A percentile compares a stretch with the other conserved stretches of the same genome.
phyloP scores from a whole-genome alignment of 2,329 filamentous ascomycete genomes.

The Pyrenophora teres region DNA sequence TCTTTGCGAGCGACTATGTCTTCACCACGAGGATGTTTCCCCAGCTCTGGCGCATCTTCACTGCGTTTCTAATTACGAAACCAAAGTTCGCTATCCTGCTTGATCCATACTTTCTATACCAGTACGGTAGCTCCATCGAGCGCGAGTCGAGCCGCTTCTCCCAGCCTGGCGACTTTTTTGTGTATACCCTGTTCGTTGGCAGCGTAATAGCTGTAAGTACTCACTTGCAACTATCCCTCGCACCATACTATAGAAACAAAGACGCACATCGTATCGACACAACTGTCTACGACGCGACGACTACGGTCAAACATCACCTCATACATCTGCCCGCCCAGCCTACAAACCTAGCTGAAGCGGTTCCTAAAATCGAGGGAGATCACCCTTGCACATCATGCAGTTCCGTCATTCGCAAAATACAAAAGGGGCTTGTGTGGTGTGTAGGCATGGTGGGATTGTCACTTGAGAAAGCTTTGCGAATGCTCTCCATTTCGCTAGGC shows the following conservation, averaged over 20 bases:
- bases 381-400: conserved; percentile 55
- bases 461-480: conserved; percentile 60
- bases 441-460: conserved; percentile 58
- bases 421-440: conserved; percentile 52
- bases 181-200: conserved; percentile 77
- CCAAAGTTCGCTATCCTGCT: conserved; percentile 64
- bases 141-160: conserved; percentile 71
- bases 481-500: conserved; percentile 59
- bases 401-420: conserved; percentile 58
- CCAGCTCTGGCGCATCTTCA: conserved; percentile 63
- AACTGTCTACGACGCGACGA: conserved; percentile 21
- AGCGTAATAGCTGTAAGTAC: conserved; percentile 76
- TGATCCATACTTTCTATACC: conserved; percentile 79
- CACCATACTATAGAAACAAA: conserved; percentile 15
- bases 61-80: conserved; percentile 64
- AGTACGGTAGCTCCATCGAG: conserved; percentile 77
- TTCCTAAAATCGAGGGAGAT: conserved; percentile 61
- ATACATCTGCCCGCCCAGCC: conserved; percentile 61
- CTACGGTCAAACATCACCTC: conserved; percentile 55
- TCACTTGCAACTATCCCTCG: conserved; percentile 31
- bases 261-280: conserved; percentile 23
- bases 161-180: conserved; percentile 76
- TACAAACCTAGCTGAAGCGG: conserved; percentile 55
- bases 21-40: conserved; percentile 60
- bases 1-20: conserved; percentile 60